Conservation (phyloP, 2,329 filamentous ascomycete species). For the Neonectria coccinea region DNA sequence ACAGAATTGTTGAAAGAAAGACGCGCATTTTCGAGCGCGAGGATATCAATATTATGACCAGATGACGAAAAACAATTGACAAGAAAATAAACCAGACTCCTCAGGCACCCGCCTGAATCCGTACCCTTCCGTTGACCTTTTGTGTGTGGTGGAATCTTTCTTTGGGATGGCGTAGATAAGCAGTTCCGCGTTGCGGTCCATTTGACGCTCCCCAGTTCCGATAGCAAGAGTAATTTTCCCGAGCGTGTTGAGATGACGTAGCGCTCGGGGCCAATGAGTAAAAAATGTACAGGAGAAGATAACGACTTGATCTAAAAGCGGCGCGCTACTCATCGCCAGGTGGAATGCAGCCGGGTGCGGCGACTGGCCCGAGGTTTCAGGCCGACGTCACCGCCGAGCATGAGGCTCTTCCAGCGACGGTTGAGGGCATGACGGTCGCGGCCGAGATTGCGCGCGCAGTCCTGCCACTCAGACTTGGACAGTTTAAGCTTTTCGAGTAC, state of each 20-base stretch:
- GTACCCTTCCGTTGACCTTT: conserved; percentile 35
- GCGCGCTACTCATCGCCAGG: conserved; percentile 59
- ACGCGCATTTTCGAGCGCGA: conserved; percentile 34
- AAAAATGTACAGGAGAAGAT: conserved; percentile 35
- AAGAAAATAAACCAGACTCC: conserved; percentile 35
- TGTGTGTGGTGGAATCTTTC: conserved; percentile 29
- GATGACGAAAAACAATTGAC: conserved; percentile 21
- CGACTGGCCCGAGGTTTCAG: conserved; percentile 62
- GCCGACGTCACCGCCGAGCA: conserved; percentile 69
- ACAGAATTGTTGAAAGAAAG: conserved; percentile 13
- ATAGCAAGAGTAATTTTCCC: conserved; percentile 10
- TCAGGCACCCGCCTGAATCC: conserved; percentile 33
- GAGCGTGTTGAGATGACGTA: conserved; percentile 2
- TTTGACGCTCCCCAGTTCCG: conserved; percentile 16
- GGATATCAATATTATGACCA: conserved; percentile 44
- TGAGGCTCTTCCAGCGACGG: conserved; percentile 72
- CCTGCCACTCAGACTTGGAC: conserved; percentile 74
- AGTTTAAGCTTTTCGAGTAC: conserved; percentile 75
- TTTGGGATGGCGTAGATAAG: background rate
- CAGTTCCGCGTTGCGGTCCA: conserved; percentile 23
- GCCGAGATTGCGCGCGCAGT: conserved; percentile 73
- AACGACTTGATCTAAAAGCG: background rate
- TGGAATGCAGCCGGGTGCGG: conserved; percentile 63
- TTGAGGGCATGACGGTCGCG: conserved; percentile 69
- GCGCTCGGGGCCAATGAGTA: conserved; percentile 23